These are phyloP conservation scores for Ziziphus jujuba DNA, from an alignment of 306 rosid genomes.

Conservation along the genomic window DNA sequence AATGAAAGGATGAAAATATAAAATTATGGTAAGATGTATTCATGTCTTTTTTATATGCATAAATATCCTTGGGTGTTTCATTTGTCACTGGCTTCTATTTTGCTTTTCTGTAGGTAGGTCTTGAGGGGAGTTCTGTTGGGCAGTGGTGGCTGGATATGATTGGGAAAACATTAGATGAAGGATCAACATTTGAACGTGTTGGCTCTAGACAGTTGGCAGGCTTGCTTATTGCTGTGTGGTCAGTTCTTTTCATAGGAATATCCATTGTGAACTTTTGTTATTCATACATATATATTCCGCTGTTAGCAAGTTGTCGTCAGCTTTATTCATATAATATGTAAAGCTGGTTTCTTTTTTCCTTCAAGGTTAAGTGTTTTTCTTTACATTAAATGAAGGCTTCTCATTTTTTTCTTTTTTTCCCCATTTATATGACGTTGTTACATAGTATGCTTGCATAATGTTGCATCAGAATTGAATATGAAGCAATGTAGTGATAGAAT, in stretches of 20 bases:
- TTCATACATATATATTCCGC: too few species aligned
- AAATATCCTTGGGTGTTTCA: background rate
- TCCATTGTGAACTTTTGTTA: conserved; percentile 10
- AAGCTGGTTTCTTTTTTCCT: too few species aligned
- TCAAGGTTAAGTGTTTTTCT: too few species aligned
- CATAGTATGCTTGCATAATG: too few species aligned
- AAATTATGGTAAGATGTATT: background rate
- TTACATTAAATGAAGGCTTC: too few species aligned
- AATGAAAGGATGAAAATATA: conserved; percentile 5
- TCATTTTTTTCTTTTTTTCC: too few species aligned
- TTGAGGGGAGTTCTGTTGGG: conserved; percentile 96
- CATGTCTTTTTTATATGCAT: background rate
- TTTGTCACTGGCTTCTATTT: conserved; percentile 7
- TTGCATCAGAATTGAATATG: too few species aligned
- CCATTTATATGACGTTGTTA: too few species aligned
- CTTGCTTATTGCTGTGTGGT: conserved; percentile 93
- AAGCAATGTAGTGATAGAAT: too few species aligned
- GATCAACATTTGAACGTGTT: conserved; percentile 82
- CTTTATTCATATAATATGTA: too few species aligned
- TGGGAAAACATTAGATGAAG: conserved; percentile 86
- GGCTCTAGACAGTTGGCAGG: conserved; percentile 99
- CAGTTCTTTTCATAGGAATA: conserved; percentile 36
- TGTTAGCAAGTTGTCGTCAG: too few species aligned
- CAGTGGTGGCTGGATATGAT: conserved; percentile 99
- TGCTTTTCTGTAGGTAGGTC: conserved; percentile 73